Evolutionary conservation across 768 basidiomycete species (phyloP).

Genomic region (Dacryopinax spathularia): DNA sequence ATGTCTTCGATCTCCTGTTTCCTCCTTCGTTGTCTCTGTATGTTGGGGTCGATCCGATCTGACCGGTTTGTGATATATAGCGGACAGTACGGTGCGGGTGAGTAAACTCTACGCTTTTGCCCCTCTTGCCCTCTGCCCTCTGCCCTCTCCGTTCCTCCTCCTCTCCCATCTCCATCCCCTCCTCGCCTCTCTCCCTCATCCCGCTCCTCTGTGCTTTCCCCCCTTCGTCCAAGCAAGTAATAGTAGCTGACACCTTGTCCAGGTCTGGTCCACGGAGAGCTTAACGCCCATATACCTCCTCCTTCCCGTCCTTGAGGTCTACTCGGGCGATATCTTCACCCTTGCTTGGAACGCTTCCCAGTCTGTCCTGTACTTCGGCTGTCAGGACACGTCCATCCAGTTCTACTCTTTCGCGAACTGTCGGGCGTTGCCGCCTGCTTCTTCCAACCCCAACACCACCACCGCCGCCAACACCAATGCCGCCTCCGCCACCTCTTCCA

Average conservation of each 20-base stretch:
- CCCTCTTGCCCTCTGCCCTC: background rate
- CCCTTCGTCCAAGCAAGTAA: too few species aligned
- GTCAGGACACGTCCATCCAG: conserved; percentile 85
- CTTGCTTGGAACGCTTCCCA: conserved; percentile 57
- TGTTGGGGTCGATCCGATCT: too few species aligned
- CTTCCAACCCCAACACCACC: background rate
- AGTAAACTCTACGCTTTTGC: conserved; percentile 18
- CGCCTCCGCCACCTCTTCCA: background rate
- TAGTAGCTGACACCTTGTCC: too few species aligned
- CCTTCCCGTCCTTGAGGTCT: conserved; percentile 61
- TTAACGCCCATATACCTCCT: conserved; percentile 57
- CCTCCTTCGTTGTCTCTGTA: too few species aligned
- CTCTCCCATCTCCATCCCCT: background rate
- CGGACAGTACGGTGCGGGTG: conserved; percentile 79
- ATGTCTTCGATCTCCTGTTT: conserved; percentile 13
- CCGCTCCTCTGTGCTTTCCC: background rate
- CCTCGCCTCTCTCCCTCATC: background rate
- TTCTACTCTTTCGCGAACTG: conserved; percentile 52
- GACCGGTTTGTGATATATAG: conserved; percentile 25
- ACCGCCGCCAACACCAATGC: background rate
- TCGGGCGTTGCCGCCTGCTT: conserved; percentile 2
- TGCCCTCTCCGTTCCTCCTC: conserved; percentile 4
- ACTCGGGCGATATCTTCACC: conserved; percentile 78
- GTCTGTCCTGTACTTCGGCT: conserved; percentile 70
- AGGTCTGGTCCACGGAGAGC: conserved; percentile 72